These are phyloP conservation scores for Carallia pectinifolia DNA, from an alignment of 345 rosid genomes.

Conservation along the genomic window DNA sequence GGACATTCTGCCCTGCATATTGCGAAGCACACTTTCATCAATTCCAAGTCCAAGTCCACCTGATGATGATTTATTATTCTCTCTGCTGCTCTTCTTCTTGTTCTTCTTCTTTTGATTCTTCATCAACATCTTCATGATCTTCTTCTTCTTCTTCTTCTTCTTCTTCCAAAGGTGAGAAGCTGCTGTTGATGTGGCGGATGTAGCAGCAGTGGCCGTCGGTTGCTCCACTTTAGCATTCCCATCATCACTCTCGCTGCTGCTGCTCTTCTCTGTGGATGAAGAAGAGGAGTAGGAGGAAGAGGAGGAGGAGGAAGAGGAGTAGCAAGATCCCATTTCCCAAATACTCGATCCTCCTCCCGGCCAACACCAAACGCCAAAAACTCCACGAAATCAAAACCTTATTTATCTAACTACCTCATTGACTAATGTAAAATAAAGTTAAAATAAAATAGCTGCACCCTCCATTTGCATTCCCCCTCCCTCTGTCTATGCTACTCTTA, in stretches of 20 bases:
- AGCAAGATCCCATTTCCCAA: constrained; percentile 66
- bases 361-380: too few species aligned
- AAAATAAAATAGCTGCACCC: too few species aligned
- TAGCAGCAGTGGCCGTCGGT: constrained; percentile 1
- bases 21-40: constrained; percentile 41
- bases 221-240: constrained; percentile 28
- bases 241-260: constrained; percentile 38
- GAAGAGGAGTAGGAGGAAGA: constrained; percentile 47
- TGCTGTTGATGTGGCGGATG: constrained; percentile 13
- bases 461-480: too few species aligned
- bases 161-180: constrained; percentile 47
- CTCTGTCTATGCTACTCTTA: too few species aligned
- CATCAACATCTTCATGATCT: too few species aligned
- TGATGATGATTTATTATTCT: constrained; percentile 18
- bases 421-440: too few species aligned
- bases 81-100: constrained; percentile 31
- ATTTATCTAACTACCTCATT: too few species aligned
- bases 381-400: too few species aligned
- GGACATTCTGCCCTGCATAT: constrained; percentile 54
- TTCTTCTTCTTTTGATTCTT: too few species aligned
- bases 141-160: constrained; percentile 2
- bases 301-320: constrained; percentile 55
- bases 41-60: constrained; percentile 24
- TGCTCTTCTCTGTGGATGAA: constrained; percentile 36
- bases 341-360: too few species aligned